Base-by-base conservation (phyloP, 202 grass and related monocot genomes). In the Miscanthus sacchariflorus region DNA sequence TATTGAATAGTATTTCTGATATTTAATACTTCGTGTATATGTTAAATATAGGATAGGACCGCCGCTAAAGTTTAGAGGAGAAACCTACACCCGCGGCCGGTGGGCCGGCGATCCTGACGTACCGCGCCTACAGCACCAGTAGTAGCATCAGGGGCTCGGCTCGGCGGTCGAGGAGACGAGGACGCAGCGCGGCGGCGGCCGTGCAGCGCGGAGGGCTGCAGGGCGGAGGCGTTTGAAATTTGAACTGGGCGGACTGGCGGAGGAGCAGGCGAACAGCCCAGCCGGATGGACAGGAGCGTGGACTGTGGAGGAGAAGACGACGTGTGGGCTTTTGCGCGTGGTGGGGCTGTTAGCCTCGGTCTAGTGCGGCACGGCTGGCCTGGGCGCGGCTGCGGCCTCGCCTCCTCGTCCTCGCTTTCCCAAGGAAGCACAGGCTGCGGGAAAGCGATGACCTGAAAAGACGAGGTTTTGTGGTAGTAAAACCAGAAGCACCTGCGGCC, bases 361-460 rank as follows among this genome's bases (percentile, higher is more conserved):
- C 79, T 61, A 76, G 83, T 86, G 83, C 83, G 42, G 43, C 79
- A 36, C 52, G 42, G 59, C 64, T 28, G n/a, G 11, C 38, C 84
- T 4, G 46, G 12, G 46, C 46, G 46, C 1, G 58, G 56, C 58
- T 68, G 61, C 63, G 80, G n/a, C 78, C 14, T 81, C 63, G 24
- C 23, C 61, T 65, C 61, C 8, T 23, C 63, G 80, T n/a, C 61
- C 4, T 81, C 23, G 50, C 76, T 81, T 50, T 24, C 72, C n/a
- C 21, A 19, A 6, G 44, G 40, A 68, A 67, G 33, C 56, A 67
- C 54, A 72, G 45, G 42, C 8, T 4, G 63, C 45, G 17, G 33
- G 70, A 82, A 88, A 91, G 90, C 43, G 72, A 66, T 28, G 82
- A 73, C 70, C 72, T 85, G 82, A 77, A 85, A 91, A 85, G 48